Evolutionary conservation across 106 monocot species (phyloP), one percentile per base, ranked within the genome.

Genomic region (Amphibolis antarctica): DNA sequence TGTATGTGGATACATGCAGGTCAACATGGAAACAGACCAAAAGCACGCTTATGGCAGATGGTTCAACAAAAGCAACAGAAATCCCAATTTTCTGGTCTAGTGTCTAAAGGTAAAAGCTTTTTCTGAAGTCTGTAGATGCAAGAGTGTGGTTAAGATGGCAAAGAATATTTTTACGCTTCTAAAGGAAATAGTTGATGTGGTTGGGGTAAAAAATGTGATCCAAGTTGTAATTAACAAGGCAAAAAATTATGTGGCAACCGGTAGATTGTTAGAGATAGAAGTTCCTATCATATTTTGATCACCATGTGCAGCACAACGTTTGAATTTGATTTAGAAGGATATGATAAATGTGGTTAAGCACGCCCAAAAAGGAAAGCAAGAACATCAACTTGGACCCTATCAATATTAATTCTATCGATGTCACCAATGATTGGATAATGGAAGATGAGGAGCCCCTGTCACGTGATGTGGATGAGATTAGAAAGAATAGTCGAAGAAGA

Each of bases 101-200:
- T 48, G 0, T 18, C 29, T 26, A 0, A 0, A 50, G 50, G 28
- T 18, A 12, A 5, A 27, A 11, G 50, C 29, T n/a, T 15, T 65
- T 65, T 50, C 19, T 65, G 14, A 65, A 65, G 28, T 65, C 0
- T 30, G 2, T 65, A 15, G 65, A 65, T 65, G 26, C 17, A 22
- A 26, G 10, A 27, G 1, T 10, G n/a, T 18, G 5, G 5, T 19
- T 9, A 65, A 65, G 3, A 50, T 0, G 9, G 0, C 10, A 17
- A 4, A 48, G 10, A 51, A 26, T 10, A 21, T 65, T n/a, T 65
- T 47, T 28, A 14, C 5, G 5, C 17, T 65, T 4, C 50, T 65
- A 10, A 20, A 51, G 22, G 50, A 65, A 25, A 24, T 49, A 4
- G 27, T 51, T 23, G 65, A 65, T 50, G 3, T 24, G 22, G 49